Conservation (phyloP, 2,329 filamentous ascomycete species). For the Cordyceps cicadae region DNA sequence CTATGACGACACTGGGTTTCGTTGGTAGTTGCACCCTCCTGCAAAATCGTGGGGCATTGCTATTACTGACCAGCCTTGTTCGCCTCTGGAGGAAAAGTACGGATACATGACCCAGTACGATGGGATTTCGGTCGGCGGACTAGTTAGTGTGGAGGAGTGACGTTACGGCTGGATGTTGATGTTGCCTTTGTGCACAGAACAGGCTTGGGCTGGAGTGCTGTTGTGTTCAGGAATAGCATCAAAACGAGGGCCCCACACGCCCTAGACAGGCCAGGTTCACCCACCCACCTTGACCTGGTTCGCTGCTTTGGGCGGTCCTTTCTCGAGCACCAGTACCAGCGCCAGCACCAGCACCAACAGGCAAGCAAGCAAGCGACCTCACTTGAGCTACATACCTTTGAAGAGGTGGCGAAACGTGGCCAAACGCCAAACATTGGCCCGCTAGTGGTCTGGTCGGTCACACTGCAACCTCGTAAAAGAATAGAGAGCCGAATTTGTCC, state of each 20-base stretch:
- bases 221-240: not conserved
- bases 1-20: too few relatives aligned
- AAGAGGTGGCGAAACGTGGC: not conserved
- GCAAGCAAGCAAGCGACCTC: too few relatives aligned
- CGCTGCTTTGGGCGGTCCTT: not conserved
- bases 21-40: too few relatives aligned
- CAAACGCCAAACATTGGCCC: not conserved
- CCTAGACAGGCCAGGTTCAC: not conserved
- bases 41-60: too few relatives aligned
- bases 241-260: not conserved
- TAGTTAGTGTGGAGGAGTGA: not conserved
- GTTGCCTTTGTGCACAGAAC: not conserved
- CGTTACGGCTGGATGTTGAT: not conserved
- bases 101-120: not conserved
- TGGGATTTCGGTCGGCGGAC: not conserved
- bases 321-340: too few relatives aligned
- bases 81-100: too few relatives aligned
- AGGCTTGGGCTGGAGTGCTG: not conserved
- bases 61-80: too few relatives aligned
- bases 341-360: too few relatives aligned
- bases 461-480: conserved; percentile 10
- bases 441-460: not conserved
- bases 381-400: too few relatives aligned
- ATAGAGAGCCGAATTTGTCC: not conserved
- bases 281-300: not conserved